Percentiles rank a stretch among this genome's conserved stretches.
Conservation (phyloP, 768 basidiomycete genomes). For the Lactarius evosmus region DNA sequence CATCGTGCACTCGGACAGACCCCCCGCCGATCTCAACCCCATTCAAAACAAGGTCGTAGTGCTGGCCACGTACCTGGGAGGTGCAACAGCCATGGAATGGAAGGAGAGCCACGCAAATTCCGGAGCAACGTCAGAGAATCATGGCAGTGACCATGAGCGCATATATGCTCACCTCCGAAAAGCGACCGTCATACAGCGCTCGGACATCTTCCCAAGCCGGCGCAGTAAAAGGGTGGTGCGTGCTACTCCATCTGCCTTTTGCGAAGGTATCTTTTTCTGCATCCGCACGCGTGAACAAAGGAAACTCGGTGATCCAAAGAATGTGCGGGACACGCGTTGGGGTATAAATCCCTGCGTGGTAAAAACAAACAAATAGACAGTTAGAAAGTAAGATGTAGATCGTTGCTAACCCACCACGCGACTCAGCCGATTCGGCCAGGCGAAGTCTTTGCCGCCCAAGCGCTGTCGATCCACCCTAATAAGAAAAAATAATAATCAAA, state of each 20-base stretch:
- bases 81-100: background rate
- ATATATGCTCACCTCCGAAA: conserved; percentile 45
- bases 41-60: conserved; percentile 94
- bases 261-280: conserved; percentile 84
- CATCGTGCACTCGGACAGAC: conserved; percentile 89
- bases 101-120: conserved; percentile 13
- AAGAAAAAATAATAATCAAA: conserved; percentile 16
- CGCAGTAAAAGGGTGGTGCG: conserved; percentile 96
- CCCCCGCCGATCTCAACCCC: conserved; percentile 94
- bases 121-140: conserved; percentile 4
- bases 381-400: conserved; percentile 10
- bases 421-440: conserved; percentile 63
- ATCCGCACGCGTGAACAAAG: conserved; percentile 84
- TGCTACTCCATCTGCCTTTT: conserved; percentile 84
- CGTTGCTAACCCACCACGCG: conserved; percentile 47
- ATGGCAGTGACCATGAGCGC: conserved; percentile 38
- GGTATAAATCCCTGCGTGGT: conserved; percentile 49
- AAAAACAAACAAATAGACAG: conserved; percentile 3
- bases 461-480: conserved; percentile 81
- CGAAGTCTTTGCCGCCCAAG: conserved; percentile 69
- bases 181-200: conserved; percentile 65
- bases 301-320: conserved; percentile 95
- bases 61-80: conserved; percentile 81
- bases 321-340: conserved; percentile 69
- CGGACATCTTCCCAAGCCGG: conserved; percentile 89